Conservation (phyloP, 2,329 filamentous ascomycete genomes). For the Geosmithia morbida region DNA sequence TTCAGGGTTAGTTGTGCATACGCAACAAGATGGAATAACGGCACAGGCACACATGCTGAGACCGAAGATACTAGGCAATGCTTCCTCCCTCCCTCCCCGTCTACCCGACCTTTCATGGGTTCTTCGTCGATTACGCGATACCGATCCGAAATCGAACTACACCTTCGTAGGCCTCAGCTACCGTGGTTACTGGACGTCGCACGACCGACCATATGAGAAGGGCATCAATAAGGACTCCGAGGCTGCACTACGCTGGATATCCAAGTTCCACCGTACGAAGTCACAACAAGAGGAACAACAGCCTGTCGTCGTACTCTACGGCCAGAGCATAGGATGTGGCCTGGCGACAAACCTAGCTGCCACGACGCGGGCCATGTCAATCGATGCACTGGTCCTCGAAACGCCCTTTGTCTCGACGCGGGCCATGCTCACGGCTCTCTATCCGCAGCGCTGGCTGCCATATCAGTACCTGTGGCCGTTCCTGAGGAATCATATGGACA, state of each 20-base stretch:
- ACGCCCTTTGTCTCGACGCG: slow-evolving; percentile 61
- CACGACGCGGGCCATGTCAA: slow-evolving; percentile 16
- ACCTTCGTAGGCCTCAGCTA: slow-evolving; percentile 45
- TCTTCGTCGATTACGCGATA: slow-evolving; percentile 27
- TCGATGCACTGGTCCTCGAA: slow-evolving; percentile 49
- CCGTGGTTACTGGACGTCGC: slow-evolving; percentile 66
- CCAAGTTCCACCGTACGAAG: slow-evolving; percentile 19
- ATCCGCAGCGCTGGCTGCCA: slow-evolving; percentile 68
- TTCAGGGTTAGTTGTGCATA: slow-evolving; percentile 29
- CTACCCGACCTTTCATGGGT: slow-evolving; percentile 41
- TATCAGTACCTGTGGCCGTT: slow-evolving; percentile 65
- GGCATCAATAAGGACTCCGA: slow-evolving; percentile 57
- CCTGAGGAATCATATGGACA: slow-evolving; percentile 48
- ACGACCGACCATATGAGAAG: slow-evolving; percentile 52
- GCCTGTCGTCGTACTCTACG: slow-evolving; percentile 50
- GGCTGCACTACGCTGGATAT: slow-evolving; percentile 50
- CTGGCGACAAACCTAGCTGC: slow-evolving; percentile 49
- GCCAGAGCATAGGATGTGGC: slow-evolving; percentile 62
- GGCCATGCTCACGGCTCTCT: slow-evolving; percentile 57
- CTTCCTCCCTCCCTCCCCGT: slow-evolving; percentile 41
- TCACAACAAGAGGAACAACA: slow-evolving; percentile 4
- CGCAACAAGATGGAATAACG: not conserved
- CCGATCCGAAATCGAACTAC: slow-evolving; percentile 19
- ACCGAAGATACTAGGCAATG: slow-evolving; percentile 32
- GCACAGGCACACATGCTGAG: not conserved